Evolutionary conservation across 495 filamentous ascomycete genomes (phyloP).

Genomic region (Mytilinidion resinicola): DNA sequence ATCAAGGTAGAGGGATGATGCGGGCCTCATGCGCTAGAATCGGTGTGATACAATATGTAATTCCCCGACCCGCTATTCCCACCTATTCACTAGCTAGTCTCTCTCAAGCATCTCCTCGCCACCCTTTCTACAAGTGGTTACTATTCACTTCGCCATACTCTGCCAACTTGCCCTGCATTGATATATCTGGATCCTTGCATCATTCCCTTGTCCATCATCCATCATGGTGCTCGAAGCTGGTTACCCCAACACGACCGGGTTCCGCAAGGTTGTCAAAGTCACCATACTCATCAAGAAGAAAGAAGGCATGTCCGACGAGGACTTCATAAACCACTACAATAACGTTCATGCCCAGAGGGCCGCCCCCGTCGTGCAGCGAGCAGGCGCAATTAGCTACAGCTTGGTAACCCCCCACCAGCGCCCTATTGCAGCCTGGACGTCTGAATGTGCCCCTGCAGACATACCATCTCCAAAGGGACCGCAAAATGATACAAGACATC

Average conservation of each 20-base stretch:
- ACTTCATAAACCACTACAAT: constrained; percentile 40
- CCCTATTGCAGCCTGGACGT: neutral
- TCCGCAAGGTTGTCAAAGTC: constrained; percentile 40
- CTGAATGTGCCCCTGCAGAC: constrained; percentile 25
- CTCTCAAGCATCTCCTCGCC: too few relatives aligned
- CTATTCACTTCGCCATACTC: too few relatives aligned
- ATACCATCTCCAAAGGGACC: constrained; percentile 37
- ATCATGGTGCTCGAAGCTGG: constrained; percentile 37
- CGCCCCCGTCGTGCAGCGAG: constrained; percentile 34
- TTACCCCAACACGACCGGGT: constrained; percentile 36
- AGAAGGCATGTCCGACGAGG: constrained; percentile 37
- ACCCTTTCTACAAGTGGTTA: too few relatives aligned
- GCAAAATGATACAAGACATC: constrained; percentile 39
- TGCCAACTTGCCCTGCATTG: too few relatives aligned
- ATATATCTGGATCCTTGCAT: too few relatives aligned
- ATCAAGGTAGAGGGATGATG: too few relatives aligned
- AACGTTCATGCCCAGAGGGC: constrained; percentile 38
- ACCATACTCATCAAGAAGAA: constrained; percentile 41
- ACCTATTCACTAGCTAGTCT: too few relatives aligned
- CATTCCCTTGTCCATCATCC: neutral
- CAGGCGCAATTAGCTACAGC: constrained; percentile 38
- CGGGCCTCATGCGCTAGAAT: too few relatives aligned
- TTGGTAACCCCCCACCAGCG: constrained; percentile 26
- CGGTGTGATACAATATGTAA: too few relatives aligned
- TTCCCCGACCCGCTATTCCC: too few relatives aligned